Conservation (phyloP, 192 early-diverging fungal genomes). For the Glomus cerebriforme region DNA sequence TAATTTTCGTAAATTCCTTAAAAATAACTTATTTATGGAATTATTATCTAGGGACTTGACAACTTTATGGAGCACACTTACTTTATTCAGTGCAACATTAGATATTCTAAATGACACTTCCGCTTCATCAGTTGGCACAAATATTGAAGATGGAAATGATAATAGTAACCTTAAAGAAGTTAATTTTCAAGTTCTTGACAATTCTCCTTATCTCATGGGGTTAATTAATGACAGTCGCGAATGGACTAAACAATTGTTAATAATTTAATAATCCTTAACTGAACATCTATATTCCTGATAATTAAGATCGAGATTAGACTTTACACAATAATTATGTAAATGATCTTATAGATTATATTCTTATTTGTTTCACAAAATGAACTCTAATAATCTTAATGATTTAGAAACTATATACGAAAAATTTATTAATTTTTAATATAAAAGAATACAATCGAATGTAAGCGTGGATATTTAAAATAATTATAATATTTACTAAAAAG, state of each 20-base stretch:
- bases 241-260: slow-evolving; percentile 2
- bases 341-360: too few relatives aligned
- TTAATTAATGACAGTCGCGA: slow-evolving; percentile 13
- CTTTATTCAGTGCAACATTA: slow-evolving; percentile 17
- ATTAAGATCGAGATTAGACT: too few relatives aligned
- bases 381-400: too few relatives aligned
- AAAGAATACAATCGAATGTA: too few relatives aligned
- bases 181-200: slow-evolving; percentile 3
- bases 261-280: neutral
- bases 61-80: slow-evolving; percentile 25
- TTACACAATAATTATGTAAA: too few relatives aligned
- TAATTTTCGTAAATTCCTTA: neutral
- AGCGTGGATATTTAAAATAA: too few relatives aligned
- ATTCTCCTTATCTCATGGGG: slow-evolving; percentile 19
- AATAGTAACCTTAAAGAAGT: neutral
- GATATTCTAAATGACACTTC: neutral
- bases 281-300: too few relatives aligned
- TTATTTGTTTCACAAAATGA: too few relatives aligned
- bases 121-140: neutral
- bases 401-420: too few relatives aligned
- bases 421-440: too few relatives aligned
- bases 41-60: neutral
- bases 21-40: neutral
- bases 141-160: neutral
- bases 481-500: too few relatives aligned